Conservation (phyloP, 1,284 basidiomycete species). For the Cryptococcus sp. region DNA sequence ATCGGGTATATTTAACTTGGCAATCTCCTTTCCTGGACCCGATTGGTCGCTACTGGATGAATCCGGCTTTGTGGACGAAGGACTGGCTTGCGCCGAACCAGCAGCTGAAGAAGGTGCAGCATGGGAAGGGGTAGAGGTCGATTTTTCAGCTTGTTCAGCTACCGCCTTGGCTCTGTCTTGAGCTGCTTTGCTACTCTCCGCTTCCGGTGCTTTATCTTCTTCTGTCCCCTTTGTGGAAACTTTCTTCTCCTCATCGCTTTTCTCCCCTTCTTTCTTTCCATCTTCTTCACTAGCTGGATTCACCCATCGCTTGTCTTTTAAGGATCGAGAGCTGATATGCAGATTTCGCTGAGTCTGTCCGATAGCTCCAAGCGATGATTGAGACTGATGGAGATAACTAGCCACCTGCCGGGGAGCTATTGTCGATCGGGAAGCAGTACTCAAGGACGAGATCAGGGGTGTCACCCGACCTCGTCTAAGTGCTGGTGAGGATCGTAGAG, state of each 20-base stretch:
- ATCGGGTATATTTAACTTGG: conserved; percentile 78
- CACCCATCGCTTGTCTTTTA: conserved; percentile 43
- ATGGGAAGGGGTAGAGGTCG: conserved; percentile 10
- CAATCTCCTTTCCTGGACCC: conserved; percentile 34
- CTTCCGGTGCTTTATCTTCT: conserved; percentile 8
- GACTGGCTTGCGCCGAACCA: conserved; percentile 7
- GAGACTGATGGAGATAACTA: conserved; percentile 16
- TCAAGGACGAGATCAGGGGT: not conserved
- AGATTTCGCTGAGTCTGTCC: conserved; percentile 5
- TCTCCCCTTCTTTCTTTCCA: conserved; percentile 14
- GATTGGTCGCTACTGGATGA: not conserved
- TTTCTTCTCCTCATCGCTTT: conserved; percentile 5
- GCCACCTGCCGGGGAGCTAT: not conserved
- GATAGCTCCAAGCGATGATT: not conserved
- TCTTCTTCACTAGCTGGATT: conserved; percentile 25
- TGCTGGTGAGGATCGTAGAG: conserved; percentile 10
- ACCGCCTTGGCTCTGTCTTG: conserved; percentile 20
- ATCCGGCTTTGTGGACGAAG: conserved; percentile 4
- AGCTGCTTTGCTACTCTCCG: conserved; percentile 5
- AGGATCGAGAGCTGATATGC: conserved; percentile 17
- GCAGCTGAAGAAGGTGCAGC: conserved; percentile 9
- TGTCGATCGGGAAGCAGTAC: conserved; percentile 1
- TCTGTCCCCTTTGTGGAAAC: conserved; percentile 1
- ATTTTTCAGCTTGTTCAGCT: conserved; percentile 11
- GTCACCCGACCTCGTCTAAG: conserved; percentile 11